A percentile compares a stretch with the other conserved stretches of the same genome.
Conservation (phyloP, 345 rosid species). For the Populus nigra region DNA sequence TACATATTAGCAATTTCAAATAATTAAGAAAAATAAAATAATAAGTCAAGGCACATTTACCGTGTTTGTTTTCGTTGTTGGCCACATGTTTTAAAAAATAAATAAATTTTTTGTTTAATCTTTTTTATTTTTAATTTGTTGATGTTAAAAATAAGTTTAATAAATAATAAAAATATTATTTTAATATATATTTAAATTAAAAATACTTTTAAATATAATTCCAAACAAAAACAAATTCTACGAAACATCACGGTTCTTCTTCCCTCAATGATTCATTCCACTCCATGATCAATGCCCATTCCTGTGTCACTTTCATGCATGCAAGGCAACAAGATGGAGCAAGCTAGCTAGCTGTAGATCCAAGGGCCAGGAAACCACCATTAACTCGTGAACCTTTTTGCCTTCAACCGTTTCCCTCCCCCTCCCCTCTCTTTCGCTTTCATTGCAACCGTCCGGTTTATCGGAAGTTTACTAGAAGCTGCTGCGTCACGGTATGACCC, state of each 20-base stretch:
- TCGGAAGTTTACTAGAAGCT: slow-evolving; percentile 18
- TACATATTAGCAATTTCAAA: no score
- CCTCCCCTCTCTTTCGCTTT: slow-evolving; percentile 8
- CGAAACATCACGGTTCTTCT: no score
- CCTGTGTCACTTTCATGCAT: slow-evolving; percentile 16
- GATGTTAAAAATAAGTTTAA: no score
- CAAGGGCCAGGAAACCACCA: slow-evolving; percentile 18
- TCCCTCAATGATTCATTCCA: background rate
- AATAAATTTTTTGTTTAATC: no score
- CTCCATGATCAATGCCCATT: background rate
- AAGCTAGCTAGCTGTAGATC: slow-evolving; percentile 14
- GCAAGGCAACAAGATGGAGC: background rate
- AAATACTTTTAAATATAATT: background rate
- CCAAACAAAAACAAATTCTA: no score
- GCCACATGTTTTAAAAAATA: no score
- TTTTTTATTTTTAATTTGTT: accelerated
- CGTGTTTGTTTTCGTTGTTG: no score
- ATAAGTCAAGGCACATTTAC: no score
- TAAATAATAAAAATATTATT: no score
- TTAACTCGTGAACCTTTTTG: slow-evolving; percentile 24
- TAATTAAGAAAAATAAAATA: no score
- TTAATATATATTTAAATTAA: background rate
- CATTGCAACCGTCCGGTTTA: slow-evolving; percentile 21
- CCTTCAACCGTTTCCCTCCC: background rate
- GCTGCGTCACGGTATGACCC: background rate